phyloP scores from a whole-genome alignment of 805 yeast species.

The Saturnispora besseyi region DNA sequence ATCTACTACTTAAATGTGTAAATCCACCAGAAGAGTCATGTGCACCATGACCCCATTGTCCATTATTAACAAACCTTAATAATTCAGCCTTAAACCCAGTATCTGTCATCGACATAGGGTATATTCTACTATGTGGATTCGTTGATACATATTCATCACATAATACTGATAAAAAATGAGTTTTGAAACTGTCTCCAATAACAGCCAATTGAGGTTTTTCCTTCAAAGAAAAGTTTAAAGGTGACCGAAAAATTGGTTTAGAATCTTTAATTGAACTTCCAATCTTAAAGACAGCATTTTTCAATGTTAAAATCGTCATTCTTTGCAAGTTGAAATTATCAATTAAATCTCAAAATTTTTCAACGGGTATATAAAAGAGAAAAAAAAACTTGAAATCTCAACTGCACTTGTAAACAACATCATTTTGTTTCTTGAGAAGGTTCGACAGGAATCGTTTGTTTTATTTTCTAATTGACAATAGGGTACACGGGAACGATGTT shows the following conservation, averaged over 20 bases:
- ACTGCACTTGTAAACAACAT: slow-evolving; percentile 12
- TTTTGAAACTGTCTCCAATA: slow-evolving; percentile 42
- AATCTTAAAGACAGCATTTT: neutral
- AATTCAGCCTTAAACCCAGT: slow-evolving; percentile 32
- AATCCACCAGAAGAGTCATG: slow-evolving; percentile 34
- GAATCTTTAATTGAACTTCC: neutral
- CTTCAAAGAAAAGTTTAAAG: slow-evolving; percentile 33
- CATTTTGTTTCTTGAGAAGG: slow-evolving; percentile 1
- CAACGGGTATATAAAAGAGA: neutral
- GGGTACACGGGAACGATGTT: neutral
- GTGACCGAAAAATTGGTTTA: slow-evolving; percentile 29
- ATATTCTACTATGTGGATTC: slow-evolving; percentile 46
- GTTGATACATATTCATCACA: slow-evolving; percentile 44
- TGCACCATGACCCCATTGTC: slow-evolving; percentile 29
- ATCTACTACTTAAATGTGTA: slow-evolving; percentile 81
- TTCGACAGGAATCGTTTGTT: neutral
- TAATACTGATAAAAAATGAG: slow-evolving; percentile 45
- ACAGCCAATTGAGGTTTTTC: slow-evolving; percentile 43
- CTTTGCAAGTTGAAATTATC: neutral
- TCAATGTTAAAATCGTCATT: neutral
- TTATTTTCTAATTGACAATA: neutral
- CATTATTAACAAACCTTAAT: slow-evolving; percentile 30
- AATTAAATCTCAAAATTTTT: neutral
- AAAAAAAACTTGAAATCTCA: neutral
- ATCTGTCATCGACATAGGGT: slow-evolving; percentile 42